phyloP scores from a whole-genome alignment of 495 filamentous ascomycete species.

The Tuber indicum region DNA sequence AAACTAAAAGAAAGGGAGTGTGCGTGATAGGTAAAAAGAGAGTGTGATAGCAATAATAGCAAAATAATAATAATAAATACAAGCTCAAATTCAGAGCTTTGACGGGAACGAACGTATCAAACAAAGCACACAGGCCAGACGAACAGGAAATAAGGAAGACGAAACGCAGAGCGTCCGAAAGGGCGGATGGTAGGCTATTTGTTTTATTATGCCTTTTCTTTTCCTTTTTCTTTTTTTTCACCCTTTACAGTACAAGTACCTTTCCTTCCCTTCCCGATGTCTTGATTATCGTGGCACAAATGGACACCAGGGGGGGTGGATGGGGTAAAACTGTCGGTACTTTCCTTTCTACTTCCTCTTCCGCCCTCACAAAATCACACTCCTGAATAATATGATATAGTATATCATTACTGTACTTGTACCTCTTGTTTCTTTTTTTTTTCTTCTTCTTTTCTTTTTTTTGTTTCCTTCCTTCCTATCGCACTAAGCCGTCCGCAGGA shows the following conservation, averaged over 20 bases:
- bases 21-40: neutral
- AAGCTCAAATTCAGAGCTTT: neutral
- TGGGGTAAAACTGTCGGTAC: neutral
- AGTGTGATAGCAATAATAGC: neutral
- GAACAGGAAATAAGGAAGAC: neutral
- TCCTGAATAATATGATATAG: slow-evolving; percentile 5
- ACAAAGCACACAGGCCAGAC: neutral
- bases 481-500: neutral
- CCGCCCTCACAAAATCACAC: neutral
- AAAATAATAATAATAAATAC: neutral
- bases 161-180: neutral
- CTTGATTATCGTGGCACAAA: neutral
- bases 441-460: neutral
- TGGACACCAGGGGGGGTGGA: neutral
- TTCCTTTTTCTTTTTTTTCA: neutral
- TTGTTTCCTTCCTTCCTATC: neutral
- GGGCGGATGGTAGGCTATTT: neutral
- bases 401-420: neutral
- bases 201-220: slow-evolving; percentile 1
- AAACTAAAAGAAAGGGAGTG: neutral
- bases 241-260: too few relatives aligned
- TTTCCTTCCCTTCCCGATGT: neutral
- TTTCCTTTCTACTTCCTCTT: neutral
- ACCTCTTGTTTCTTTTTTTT: too few relatives aligned
- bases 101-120: neutral